These are phyloP conservation scores for Pleurotus tuber-regium DNA, from an alignment of 768 basidiomycete species.

Conservation along the genomic window DNA sequence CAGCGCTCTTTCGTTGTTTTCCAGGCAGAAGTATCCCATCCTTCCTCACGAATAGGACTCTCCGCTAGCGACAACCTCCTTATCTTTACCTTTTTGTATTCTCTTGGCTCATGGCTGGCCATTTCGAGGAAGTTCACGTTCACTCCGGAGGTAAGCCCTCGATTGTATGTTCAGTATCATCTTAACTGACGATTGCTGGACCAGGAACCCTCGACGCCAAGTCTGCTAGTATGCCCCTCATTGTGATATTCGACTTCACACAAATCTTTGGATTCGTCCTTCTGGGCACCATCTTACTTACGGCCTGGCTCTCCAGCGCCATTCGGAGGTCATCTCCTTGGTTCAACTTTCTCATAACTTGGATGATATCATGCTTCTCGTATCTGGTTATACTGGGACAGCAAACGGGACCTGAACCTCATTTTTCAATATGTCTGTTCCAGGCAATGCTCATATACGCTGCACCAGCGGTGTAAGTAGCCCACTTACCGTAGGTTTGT, in stretches of 20 bases:
- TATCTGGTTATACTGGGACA: constrained; percentile 1
- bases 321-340: neutral
- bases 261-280: neutral
- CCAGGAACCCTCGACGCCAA: no score
- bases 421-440: neutral
- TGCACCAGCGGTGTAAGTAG: constrained; percentile 4
- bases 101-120: no score
- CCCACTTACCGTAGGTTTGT: neutral
- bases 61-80: no score
- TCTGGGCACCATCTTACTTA: neutral
- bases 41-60: no score
- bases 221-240: no score
- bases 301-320: neutral
- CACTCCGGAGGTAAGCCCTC: no score
- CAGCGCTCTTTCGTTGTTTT: no score
- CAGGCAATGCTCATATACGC: constrained; percentile 1
- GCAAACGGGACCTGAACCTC: neutral
- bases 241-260: constrained; percentile 2
- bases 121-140: no score
- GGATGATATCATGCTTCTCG: neutral
- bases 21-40: no score
- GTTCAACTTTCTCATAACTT: constrained; percentile 5
- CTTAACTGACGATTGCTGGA: no score
- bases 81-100: no score
- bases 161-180: no score